Conservation (phyloP, 1,284 basidiomycete genomes). For the Microbotryum saponariae region DNA sequence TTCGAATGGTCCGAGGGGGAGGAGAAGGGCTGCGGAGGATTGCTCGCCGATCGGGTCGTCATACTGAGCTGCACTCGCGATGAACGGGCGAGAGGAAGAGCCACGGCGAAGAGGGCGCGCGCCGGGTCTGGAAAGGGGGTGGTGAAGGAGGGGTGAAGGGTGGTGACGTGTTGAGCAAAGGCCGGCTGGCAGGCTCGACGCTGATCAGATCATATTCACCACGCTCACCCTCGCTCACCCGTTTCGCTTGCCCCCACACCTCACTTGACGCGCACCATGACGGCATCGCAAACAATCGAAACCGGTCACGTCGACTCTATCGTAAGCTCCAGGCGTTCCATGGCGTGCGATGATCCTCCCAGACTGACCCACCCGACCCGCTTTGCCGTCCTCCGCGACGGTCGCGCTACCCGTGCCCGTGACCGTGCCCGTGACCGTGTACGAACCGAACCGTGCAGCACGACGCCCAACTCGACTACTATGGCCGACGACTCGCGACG, state of each 20-base stretch:
- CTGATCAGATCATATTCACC: no score
- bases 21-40: no score
- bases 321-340: slow-evolving; percentile 48
- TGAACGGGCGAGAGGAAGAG: no score
- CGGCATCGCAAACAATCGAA: slow-evolving; percentile 49
- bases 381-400: neutral
- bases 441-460: slow-evolving; percentile 58
- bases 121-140: no score
- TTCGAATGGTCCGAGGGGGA: neutral
- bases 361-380: neutral
- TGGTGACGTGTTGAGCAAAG: no score
- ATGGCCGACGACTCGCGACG: slow-evolving; percentile 90
- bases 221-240: neutral
- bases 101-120: no score
- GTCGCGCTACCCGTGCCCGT: neutral
- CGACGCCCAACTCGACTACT: slow-evolving; percentile 96
- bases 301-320: slow-evolving; percentile 94
- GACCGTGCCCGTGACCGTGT: neutral
- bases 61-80: no score
- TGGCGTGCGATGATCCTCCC: neutral
- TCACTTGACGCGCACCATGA: slow-evolving; percentile 12
- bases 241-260: neutral
- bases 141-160: no score
- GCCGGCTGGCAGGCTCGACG: neutral
- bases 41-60: no score